These are phyloP conservation scores for Stenogyne calaminthoides DNA, from an alignment of 305 asterid species.

Conservation along the genomic window DNA sequence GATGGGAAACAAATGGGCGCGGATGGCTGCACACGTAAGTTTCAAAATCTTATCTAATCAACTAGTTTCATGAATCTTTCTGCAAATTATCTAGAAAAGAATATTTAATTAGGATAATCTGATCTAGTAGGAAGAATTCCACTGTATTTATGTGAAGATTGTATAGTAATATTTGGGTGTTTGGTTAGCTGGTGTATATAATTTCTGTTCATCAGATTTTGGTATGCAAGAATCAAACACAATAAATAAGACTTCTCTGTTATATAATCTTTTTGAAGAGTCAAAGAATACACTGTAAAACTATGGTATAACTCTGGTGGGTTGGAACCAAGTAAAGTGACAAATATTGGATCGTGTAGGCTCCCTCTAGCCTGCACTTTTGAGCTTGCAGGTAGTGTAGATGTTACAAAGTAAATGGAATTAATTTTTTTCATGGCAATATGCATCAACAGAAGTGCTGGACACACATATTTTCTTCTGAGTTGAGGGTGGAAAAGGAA, in stretches of 20 bases:
- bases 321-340: conserved; percentile 20
- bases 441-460: conserved; percentile 19
- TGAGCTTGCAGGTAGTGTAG: conserved; percentile 23
- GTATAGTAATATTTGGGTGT: conserved; percentile 3
- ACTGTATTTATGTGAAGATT: conserved; percentile 17
- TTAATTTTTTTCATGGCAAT: background rate
- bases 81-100: conserved; percentile 15
- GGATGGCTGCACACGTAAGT: conserved; percentile 78
- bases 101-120: conserved; percentile 10
- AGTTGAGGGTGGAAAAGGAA: background rate
- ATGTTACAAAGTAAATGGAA: conserved; percentile 8
- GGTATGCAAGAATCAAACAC: conserved; percentile 1
- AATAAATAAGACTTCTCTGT: background rate
- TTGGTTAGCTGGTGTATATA: conserved; percentile 15
- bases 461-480: conserved; percentile 3
- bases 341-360: conserved; percentile 8
- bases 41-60: conserved; percentile 9
- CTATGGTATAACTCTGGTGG: conserved; percentile 17
- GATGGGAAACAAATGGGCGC: conserved; percentile 80
- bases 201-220: conserved; percentile 16
- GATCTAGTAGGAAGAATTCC: conserved; percentile 12
- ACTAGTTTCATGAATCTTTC: conserved; percentile 21
- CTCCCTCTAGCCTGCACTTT: conserved; percentile 5
- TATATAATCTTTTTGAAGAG: conserved; percentile 5
- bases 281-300: background rate